Conservation (phyloP, 2,329 filamentous ascomycete genomes). For the Botryotinia calthae region DNA sequence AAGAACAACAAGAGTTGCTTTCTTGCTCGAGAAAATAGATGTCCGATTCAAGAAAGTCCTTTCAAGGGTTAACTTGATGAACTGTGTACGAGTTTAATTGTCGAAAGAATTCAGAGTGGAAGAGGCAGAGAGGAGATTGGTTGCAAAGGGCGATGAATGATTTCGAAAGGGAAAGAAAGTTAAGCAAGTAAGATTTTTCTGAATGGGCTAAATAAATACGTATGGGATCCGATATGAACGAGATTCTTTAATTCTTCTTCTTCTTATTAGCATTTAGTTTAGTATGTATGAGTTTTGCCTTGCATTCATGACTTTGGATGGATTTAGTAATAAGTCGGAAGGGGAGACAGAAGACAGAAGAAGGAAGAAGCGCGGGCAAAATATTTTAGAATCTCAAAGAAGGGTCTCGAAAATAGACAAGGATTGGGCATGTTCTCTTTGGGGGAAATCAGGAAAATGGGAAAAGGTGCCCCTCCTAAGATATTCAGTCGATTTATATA, state of each 20-base stretch:
- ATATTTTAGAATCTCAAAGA: constrained; percentile 19
- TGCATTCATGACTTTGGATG: not conserved
- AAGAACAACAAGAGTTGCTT: not conserved
- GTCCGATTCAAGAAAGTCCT: not conserved
- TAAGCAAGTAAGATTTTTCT: not conserved
- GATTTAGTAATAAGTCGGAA: not conserved
- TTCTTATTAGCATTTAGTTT: not conserved
- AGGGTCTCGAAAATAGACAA: constrained; percentile 18
- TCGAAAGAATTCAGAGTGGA: not conserved
- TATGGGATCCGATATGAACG: not conserved
- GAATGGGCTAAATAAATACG: not conserved
- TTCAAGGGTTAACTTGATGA: not conserved
- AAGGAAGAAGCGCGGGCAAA: constrained; percentile 6
- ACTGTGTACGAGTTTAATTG: not conserved
- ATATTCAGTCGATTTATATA: not conserved
- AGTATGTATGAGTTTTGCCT: not conserved
- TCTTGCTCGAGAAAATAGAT: not conserved
- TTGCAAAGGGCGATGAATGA: not conserved
- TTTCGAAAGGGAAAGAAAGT: not conserved
- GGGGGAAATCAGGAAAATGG: not conserved
- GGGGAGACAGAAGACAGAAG: constrained; percentile 6
- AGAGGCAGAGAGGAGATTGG: not conserved
- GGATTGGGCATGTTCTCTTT: not conserved
- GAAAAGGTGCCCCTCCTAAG: not conserved
- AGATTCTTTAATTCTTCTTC: not conserved